Evolutionary conservation across 2,329 filamentous ascomycete species (phyloP), one percentile per base, ranked within the genome.

Genomic region (Arthrobotrys megalospora): DNA sequence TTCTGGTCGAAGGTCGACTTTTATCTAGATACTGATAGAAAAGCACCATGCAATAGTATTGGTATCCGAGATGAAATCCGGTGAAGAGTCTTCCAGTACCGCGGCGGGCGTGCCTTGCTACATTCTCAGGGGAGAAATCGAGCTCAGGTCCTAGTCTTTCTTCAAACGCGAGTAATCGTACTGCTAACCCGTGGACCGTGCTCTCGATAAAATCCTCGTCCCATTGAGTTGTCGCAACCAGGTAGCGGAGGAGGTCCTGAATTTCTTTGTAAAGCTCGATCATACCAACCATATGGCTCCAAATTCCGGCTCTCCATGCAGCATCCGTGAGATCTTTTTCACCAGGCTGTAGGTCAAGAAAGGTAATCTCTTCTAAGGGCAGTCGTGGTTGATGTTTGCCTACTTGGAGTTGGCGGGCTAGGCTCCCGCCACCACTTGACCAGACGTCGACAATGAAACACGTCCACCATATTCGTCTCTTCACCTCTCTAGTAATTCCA

Each of bases 11-110:
- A 0, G 82, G 81, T 10, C 83, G 81, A 0, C 82, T 80, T 12
- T 82, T 82, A 41, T 84, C 83, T 2, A 84, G 80, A 45, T 84
- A 84, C 21, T 82, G 82, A 70, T 84, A 84, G 34, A 82, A 84
- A 0, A 84, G 75, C 0, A 84, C 76, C 6, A 83, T 84, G 6
- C 79, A 81, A 63, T 84, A 84, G 50, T 84, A 83, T 16, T 84
- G 82, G 41, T 82, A 83, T 12, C 83, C 83, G 1, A 84, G 75
- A 79, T 84, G 83, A 48, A 84, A 82, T 19, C 83, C 83, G 0
- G 84, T 69, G 50, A 84, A 84, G 2, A 82, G 80, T 6, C 83
- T 81, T 0, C 83, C 84, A 0, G 82, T 50, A 3, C 83, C 83
- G 8, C 80, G 80, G 1, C 34, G 21, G 0, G 82, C 76, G 36